Percentiles rank a stretch among this genome's conserved stretches.
Conservation (phyloP, 768 basidiomycete genomes). For the Pleurotus eryngii region DNA sequence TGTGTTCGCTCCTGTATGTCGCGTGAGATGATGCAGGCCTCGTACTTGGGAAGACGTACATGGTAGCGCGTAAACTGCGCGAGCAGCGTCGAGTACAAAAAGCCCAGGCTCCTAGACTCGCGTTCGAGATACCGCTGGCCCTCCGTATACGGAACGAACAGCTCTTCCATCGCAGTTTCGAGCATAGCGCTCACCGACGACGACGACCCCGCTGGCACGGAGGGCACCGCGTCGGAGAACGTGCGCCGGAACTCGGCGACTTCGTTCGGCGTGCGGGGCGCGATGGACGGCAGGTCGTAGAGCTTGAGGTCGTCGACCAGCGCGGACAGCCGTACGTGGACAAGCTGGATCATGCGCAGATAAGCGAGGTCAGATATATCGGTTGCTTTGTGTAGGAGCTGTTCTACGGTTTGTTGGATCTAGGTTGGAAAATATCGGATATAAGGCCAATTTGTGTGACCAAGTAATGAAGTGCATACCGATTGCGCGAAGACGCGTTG, state of each 20-base stretch:
- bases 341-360: conserved; percentile 85
- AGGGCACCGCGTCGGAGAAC: conserved; percentile 42
- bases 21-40: background rate
- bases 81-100: conserved; percentile 74
- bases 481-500: conserved; percentile 98
- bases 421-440: conserved; percentile 23
- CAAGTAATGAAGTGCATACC: conserved; percentile 41
- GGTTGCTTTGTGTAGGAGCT: conserved; percentile 71
- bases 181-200: conserved; percentile 79
- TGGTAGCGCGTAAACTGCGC: conserved; percentile 83
- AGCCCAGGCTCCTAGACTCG: conserved; percentile 79
- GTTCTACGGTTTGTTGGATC: conserved; percentile 97
- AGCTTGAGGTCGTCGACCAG: conserved; percentile 90
- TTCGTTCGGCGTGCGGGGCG: conserved; percentile 63
- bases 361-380: conserved; percentile 86
- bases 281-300: conserved; percentile 76
- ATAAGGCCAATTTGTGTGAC: background rate
- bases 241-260: conserved; percentile 57
- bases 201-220: conserved; percentile 43
- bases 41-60: conserved; percentile 41
- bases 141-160: conserved; percentile 93
- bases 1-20: conserved; percentile 49
- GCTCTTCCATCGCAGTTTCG: conserved; percentile 94
- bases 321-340: conserved; percentile 71
- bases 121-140: conserved; percentile 88